Base-by-base conservation (phyloP, 2,329 filamentous ascomycete genomes). In the Phyllosticta ampelicida region DNA sequence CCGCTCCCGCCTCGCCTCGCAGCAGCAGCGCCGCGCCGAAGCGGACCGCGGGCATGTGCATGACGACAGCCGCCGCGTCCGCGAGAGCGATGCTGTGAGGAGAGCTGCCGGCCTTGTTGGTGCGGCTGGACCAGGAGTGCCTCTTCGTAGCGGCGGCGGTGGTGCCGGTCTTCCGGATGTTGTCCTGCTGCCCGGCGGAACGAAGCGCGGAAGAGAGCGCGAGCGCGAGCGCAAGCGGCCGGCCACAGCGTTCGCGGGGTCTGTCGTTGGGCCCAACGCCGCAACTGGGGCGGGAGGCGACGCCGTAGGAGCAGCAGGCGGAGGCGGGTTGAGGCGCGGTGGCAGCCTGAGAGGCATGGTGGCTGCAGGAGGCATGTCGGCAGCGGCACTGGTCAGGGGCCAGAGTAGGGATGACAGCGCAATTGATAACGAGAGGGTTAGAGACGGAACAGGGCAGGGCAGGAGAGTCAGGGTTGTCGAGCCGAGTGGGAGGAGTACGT, bases 31-130 rank as follows among this genome's bases (percentile, higher is more conserved):
- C 58, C 68, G 70, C 56, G 67, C 65, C 56, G 66, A 70, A 58
- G 70, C 70, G 60, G 69, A 72, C 53, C 66, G 65, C 52, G 63
- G 65, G 16, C 70, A 67, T 51, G 71, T 73, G 9, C 70, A 70
- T 62, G 70, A 70, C 13, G 74, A 76, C 62, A 71, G 74, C 56
- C 72, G 71, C 70, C 72, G 69, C 58, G 73, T 74, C 13, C 63
- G 62, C 6, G 73, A 76, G 62, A 76, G 74, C 62, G 70, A 65
- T 61, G 75, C 75, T 18, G 75, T 76, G 21, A 48, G 52, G 29
- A 48, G 55, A 21, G 55, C 55, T 9, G 55, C 55, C 4, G 55
- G 23, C 10, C 20, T 58, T 9, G 55, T 51, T 30, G 51, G 13
- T n/a, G 29, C 29, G 29, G 5, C 29, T 11, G 29, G 10, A n/a